Percentiles rank a stretch among this genome's conserved stretches.
Conservation (phyloP, 1,284 basidiomycete genomes). For the Cutaneotrichosporon cavernicola region DNA sequence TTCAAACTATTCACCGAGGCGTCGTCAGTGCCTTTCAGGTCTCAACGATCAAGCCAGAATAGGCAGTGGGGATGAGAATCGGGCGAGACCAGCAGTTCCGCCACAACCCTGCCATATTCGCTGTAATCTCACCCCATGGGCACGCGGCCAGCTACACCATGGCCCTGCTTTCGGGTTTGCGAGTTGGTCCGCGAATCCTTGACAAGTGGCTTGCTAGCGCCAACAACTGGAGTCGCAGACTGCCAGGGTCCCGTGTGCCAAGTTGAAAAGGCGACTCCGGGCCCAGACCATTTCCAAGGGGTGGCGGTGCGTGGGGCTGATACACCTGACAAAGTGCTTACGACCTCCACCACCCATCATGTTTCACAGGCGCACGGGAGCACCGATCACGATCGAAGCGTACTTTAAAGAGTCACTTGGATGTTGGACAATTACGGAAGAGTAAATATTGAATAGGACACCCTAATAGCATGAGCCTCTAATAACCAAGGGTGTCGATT, state of each 20-base stretch:
- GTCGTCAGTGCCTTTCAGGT: too few relatives aligned
- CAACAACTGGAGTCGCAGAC: neutral
- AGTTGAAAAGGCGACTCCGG: neutral
- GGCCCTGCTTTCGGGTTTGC: neutral
- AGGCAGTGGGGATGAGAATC: neutral
- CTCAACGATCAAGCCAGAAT: neutral
- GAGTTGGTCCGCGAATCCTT: neutral
- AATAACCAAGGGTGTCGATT: neutral
- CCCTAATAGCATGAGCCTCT: neutral
- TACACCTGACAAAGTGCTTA: neutral
- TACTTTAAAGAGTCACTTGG: neutral
- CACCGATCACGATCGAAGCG: neutral
- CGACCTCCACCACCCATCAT: neutral
- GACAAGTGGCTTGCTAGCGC: neutral
- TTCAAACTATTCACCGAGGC: neutral
- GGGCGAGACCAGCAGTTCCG: neutral
- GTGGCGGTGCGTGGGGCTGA: neutral
- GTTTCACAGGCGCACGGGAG: neutral
- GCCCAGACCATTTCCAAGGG: neutral
- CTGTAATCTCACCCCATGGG: neutral
- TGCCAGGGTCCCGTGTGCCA: neutral
- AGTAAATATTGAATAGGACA: neutral
- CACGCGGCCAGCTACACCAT: neutral
- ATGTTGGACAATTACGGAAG: neutral
- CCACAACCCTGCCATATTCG: neutral